Base-by-base conservation (phyloP, 306 rosid species). In the Fragaria vesca region DNA sequence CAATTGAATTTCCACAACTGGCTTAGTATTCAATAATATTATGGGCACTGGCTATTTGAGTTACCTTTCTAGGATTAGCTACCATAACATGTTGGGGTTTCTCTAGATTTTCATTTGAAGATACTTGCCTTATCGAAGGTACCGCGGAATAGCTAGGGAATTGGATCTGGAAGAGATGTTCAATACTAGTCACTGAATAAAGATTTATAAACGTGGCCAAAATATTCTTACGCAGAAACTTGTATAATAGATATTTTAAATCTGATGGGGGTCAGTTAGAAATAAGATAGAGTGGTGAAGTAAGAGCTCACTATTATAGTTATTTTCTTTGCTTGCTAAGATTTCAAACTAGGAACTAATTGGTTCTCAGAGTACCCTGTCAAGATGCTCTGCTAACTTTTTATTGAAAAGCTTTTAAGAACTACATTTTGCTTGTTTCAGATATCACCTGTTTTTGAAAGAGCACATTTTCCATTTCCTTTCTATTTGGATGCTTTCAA, bases 201-300 rank as follows among this genome's bases (percentile, higher is more conserved):
- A 43, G 30, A 58, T 10, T 6, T 24, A 24, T 58, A 58, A 60
- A 62, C 17, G 8, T 3, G 15, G 58, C 60, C 17, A 2, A 26
- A 13, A 15, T 47, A 16, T 30, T 32, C 34, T 30, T 26, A 8
- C 50, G 8, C 5, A 1, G 74, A 46, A 70, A 30, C 45, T 30
- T 50, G 45, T 50, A 48, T 0, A 17, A 10, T 13, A 8, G 45
- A 28, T 26, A 32, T 50, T 4, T 32, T 12, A 2, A 17, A 50
- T 48, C 45, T 30, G 45, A 50, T 71, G 52, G 32, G 62, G 18
- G 62, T 32, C 8, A 17, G 38, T 17, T 30, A 50, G 62, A 51
- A 71, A 28, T 71, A 18, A 48, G 46, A 28, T 71, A 46, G 24
- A 46, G 36, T 69, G 74, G 42, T 69, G 57, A 69, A 46, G 42